Evolutionary conservation across 805 yeast genomes (phyloP).

Genomic region (Wickerhamiella qilinensis): DNA sequence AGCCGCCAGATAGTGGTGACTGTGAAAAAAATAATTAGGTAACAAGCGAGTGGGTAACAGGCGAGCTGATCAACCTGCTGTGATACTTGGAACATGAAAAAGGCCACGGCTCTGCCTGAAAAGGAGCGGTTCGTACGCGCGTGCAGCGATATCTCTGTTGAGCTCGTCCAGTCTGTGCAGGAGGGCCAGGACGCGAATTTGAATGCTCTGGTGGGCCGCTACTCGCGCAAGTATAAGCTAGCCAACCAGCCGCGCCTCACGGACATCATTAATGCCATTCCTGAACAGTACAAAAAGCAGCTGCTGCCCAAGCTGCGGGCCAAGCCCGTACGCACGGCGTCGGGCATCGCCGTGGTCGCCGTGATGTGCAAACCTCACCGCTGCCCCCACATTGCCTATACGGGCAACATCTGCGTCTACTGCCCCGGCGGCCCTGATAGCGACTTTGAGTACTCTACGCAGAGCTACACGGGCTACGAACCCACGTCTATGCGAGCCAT

Average conservation of each 20-base stretch:
- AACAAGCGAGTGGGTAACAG: too few relatives aligned
- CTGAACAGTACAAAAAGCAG: slow-evolving; percentile 87
- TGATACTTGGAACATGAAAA: slow-evolving; percentile 26
- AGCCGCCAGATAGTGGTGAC: too few relatives aligned
- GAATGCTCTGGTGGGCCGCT: slow-evolving; percentile 73
- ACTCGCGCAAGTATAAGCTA: slow-evolving; percentile 79
- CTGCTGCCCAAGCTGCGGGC: slow-evolving; percentile 87
- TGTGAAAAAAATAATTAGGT: too few relatives aligned
- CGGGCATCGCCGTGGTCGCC: slow-evolving; percentile 97
- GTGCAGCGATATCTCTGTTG: slow-evolving; percentile 81
- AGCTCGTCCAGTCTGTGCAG: slow-evolving; percentile 62
- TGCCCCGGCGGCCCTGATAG: slow-evolving; percentile 99
- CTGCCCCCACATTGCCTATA: slow-evolving; percentile 97
- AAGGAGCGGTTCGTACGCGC: slow-evolving; percentile 85
- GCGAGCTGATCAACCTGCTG: too few relatives aligned
- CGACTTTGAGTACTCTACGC: slow-evolving; percentile 95
- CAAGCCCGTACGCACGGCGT: slow-evolving; percentile 97
- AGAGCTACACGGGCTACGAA: slow-evolving; percentile 95
- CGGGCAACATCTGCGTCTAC: slow-evolving; percentile 93
- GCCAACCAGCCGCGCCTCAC: slow-evolving; percentile 88
- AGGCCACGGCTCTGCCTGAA: slow-evolving; percentile 70
- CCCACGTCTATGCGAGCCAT: slow-evolving; percentile 99
- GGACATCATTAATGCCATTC: slow-evolving; percentile 86
- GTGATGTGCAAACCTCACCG: slow-evolving; percentile 99
- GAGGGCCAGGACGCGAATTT: slow-evolving; percentile 67